Base-by-base conservation (phyloP, 345 rosid species). In the Eucalyptus paniculata region DNA sequence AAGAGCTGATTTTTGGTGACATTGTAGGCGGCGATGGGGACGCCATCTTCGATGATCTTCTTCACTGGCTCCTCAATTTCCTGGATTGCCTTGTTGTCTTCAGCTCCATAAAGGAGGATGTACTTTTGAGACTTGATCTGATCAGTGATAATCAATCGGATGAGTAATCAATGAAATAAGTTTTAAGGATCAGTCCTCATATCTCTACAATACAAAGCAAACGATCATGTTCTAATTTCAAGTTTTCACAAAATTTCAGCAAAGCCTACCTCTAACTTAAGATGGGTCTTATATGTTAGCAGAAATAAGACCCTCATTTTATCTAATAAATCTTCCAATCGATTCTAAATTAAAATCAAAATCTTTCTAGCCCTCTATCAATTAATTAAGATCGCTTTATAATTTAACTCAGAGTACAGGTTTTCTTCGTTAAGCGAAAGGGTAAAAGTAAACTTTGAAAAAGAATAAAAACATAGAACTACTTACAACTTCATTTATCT, bases 81-180 rank as follows among this genome's bases (percentile, higher is more conserved):
- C 4, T 54, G 13, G 9, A 51, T 54, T 37, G 8, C 72, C 87
- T 53, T 80, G 16, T 34, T 28, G 42, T 91, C 90, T 45, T 89
- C 90, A 23, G 87, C 90, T 89, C 91, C 92, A 26, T 88, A 88
- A 3, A 89, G 53, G 87, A 87, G 80, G 32, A 91, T 56, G 88
- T 17, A 44, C 47, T 69, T 60, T 32, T 19, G 65, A 14, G 50
- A 21, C n/a, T 87, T 21, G 45, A 56, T 69, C 24, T 69, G 81
- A 69, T 34, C 24, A 34, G 5, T 69, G 42, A 34, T 69, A 9
- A 8, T 18, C 42, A 18, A 69, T 69, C 81, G 13, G 42, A 34
- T 69, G 3, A 32, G 42, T 34, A 9, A 69, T 69, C 42, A 5
- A 69, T 69, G 40, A 32, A 69, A 32, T 4, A 17, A 4, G 23